Percentiles rank a stretch among this genome's conserved stretches.
Conservation (phyloP, 768 basidiomycete genomes). For the Tricholoma matsutake region DNA sequence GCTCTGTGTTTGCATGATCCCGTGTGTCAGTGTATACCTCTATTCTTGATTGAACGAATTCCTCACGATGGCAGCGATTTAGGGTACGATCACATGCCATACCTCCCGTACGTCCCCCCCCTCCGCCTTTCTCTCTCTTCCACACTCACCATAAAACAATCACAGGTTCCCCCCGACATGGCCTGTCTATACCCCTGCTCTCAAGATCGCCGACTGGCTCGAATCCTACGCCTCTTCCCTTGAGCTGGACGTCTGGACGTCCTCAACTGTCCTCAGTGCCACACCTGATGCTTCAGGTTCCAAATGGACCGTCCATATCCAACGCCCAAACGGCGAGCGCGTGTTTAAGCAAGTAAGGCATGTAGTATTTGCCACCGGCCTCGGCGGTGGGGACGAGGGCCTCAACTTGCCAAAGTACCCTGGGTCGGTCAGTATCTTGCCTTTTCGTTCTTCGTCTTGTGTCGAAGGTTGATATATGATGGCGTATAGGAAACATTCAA, state of each 20-base stretch:
- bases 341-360: conserved; percentile 41
- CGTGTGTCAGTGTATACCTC: conserved; percentile 49
- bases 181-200: conserved; percentile 57
- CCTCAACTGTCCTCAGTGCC: conserved; percentile 34
- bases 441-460: neutral
- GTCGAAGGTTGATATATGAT: neutral
- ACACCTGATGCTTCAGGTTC: conserved; percentile 27
- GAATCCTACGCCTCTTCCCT: conserved; percentile 59
- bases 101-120: conserved; percentile 46
- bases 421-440: conserved; percentile 41
- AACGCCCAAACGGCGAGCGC: conserved; percentile 34
- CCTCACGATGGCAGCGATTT: neutral
- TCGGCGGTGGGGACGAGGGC: conserved; percentile 36
- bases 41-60: no score
- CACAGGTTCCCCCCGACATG: conserved; percentile 55
- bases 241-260: conserved; percentile 65
- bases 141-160: neutral
- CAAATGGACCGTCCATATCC: conserved; percentile 44
- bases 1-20: conserved; percentile 64
- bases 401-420: no score
- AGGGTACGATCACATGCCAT: conserved; percentile 59
- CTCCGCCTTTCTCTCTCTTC: neutral
- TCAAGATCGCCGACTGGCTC: conserved; percentile 66
- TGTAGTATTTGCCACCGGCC: conserved; percentile 54
- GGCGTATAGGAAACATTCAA: conserved; percentile 50